A percentile compares a stretch with the other conserved stretches of the same genome.
phyloP scores from a whole-genome alignment of 169 alveolate genomes.

The Theileria orientalis region DNA sequence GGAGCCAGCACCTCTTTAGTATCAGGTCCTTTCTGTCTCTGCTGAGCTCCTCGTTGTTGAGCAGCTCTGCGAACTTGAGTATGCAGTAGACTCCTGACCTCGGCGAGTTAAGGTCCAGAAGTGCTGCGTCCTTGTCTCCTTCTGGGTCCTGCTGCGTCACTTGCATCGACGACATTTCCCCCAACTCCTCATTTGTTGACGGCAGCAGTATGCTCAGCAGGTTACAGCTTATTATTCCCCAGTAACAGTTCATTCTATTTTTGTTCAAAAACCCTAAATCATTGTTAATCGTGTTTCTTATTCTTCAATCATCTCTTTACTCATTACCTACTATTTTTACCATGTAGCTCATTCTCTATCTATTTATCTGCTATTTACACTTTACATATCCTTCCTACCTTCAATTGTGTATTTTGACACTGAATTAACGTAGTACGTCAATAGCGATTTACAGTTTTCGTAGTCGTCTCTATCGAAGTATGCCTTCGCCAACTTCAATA shows the following conservation, averaged over 20 bases:
- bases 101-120: slow-evolving; percentile 66
- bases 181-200: slow-evolving; percentile 42
- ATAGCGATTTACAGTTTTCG: slow-evolving; percentile 65
- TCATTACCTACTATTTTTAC: too few relatives aligned
- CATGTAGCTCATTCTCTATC: too few relatives aligned
- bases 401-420: slow-evolving; percentile 72
- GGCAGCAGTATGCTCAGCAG: slow-evolving; percentile 61
- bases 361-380: too few relatives aligned
- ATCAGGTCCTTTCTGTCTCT: slow-evolving; percentile 69
- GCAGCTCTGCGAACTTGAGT: slow-evolving; percentile 60
- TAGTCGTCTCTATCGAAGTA: slow-evolving; percentile 74
- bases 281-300: neutral
- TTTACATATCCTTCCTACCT: slow-evolving; percentile 13
- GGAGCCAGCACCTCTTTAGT: slow-evolving; percentile 75
- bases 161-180: slow-evolving; percentile 50
- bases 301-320: neutral
- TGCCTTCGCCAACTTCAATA: slow-evolving; percentile 69
- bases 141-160: slow-evolving; percentile 42
- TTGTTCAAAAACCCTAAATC: slow-evolving; percentile 59
- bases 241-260: slow-evolving; percentile 70
- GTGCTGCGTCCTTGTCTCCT: slow-evolving; percentile 55
- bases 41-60: slow-evolving; percentile 64
- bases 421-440: slow-evolving; percentile 68
- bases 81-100: slow-evolving; percentile 69
- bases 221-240: slow-evolving; percentile 76